phyloP scores from a whole-genome alignment of 2,329 filamentous ascomycete genomes.

The Fusarium incarnatum region DNA sequence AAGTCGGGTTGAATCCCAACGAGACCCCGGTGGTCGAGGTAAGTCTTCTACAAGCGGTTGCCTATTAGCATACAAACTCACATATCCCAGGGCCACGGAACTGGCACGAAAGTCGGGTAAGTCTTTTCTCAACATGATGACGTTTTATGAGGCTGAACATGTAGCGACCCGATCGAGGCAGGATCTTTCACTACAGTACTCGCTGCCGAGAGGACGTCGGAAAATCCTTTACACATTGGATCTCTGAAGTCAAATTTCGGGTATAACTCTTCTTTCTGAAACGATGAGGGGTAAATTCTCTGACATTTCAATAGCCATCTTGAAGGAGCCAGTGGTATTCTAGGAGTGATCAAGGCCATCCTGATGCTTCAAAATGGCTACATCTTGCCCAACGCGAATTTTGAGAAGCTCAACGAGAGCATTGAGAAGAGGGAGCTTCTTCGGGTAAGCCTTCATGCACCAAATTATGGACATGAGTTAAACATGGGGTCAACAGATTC shows the following conservation, averaged over 20 bases:
- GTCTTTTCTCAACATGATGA: not conserved
- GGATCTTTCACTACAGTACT: not conserved
- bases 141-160: not conserved
- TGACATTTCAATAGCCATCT: not conserved
- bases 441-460: not conserved
- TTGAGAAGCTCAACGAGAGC: conserved; percentile 1
- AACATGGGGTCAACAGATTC: not conserved
- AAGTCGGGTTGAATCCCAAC: not conserved
- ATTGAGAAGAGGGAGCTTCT: not conserved
- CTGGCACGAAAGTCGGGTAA: not conserved
- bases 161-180: not conserved
- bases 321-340: conserved; percentile 1
- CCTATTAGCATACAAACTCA: not conserved
- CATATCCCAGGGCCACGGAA: not conserved
- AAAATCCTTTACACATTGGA: not conserved
- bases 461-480: not conserved
- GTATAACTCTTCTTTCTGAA: not conserved
- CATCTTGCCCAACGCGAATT: not conserved
- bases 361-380: not conserved
- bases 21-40: not conserved
- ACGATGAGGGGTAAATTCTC: not conserved
- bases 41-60: not conserved
- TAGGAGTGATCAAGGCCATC: not conserved
- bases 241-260: not conserved
- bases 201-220: not conserved